Base-by-base conservation (phyloP, 192 early-diverging fungal genomes). In the Coemansia sp. region DNA sequence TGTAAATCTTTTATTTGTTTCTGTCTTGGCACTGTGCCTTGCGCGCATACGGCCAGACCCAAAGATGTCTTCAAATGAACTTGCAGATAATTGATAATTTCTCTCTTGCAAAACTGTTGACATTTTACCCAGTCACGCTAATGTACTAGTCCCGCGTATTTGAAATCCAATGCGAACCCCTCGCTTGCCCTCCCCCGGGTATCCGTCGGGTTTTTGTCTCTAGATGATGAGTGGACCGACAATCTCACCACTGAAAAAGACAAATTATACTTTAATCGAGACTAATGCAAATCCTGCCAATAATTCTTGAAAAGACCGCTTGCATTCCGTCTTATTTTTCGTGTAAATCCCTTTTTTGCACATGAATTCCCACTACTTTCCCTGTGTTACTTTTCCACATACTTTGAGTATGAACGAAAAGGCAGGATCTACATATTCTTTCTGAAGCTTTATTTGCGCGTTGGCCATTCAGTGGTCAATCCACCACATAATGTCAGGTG, bases 231-330 rank as follows among this genome's bases (percentile, higher is more conserved):
- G 37, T 13, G 0, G 9, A 6, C 9, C 45, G 1, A n/a, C n/a
- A n/a, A n/a, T n/a, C 45, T 25, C 11, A 23, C 9, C 45, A 25
- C 4, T 48, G 14, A 9, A 48, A 9, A 13, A 48, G 1, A 25
- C 9, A 10, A 5, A 48, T 25, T 48, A 11, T 48, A 13, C 14
- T 3, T 25, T 25, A 48, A 48, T 48, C 22, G 23, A 48, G 9
- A 48, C 45, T 23, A 48, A 48, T 48, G 22, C 22, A 48, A 48
- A 48, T 25, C 45, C n/a, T n/a, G n/a, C n/a, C n/a, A n/a, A n/a
- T n/a, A n/a, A n/a, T n/a, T n/a, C n/a, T n/a, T n/a, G n/a, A 22
- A 8, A 9, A 25, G 8, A 9, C 9, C 3, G 9, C 23, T 25
- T 25, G 22, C 45, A 48, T 27, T 25, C 20, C 23, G 6, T 25